These are phyloP conservation scores for Amauroascus niger DNA, from an alignment of 2,329 filamentous ascomycete species.

Conservation along the genomic window DNA sequence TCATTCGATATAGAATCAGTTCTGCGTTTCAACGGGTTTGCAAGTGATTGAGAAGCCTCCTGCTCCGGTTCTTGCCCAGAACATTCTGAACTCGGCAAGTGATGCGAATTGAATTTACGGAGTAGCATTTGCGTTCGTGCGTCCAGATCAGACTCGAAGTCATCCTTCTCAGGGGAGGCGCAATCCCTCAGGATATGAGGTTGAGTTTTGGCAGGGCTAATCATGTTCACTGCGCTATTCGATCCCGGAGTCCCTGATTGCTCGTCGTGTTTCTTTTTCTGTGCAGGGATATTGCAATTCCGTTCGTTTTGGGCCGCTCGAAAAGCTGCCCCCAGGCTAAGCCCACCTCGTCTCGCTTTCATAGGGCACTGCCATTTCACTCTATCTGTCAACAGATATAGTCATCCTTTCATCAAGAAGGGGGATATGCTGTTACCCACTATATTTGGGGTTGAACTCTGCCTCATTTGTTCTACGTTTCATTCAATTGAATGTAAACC, in stretches of 20 bases:
- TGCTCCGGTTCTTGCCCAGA: neutral
- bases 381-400: neutral
- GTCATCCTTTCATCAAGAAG: neutral
- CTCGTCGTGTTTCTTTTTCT: neutral
- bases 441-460: neutral
- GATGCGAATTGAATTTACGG: constrained; percentile 4
- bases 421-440: neutral
- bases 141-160: constrained; percentile 6
- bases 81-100: neutral
- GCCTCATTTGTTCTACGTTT: neutral
- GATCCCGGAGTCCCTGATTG: neutral
- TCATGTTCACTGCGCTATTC: neutral
- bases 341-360: constrained; percentile 12
- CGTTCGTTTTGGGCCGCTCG: constrained; percentile 4
- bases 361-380: neutral
- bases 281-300: neutral
- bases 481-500: neutral
- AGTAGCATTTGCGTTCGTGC: neutral
- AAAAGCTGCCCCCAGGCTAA: constrained; percentile 8
- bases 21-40: constrained; percentile 2
- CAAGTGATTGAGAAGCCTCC: neutral
- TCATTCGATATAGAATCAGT: constrained; percentile 5
- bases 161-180: constrained; percentile 6
- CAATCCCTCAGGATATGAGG: neutral
- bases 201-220: neutral